phyloP scores from a whole-genome alignment of 176 grass and related monocot genomes.

The Metroxylon sagu region DNA sequence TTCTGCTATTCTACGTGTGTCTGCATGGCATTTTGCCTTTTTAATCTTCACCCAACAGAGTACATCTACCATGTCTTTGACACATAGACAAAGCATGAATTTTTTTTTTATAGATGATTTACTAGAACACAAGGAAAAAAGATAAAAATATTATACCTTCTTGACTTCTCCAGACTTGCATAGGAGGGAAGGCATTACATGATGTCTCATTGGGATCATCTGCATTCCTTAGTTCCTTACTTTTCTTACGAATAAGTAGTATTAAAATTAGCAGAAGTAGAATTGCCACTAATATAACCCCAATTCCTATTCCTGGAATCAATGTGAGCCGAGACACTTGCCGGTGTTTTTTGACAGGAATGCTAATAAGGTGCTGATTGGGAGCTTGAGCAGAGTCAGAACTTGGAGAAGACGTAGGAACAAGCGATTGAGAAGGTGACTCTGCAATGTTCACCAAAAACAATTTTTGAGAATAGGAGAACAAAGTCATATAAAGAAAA shows the following conservation, averaged over 20 bases:
- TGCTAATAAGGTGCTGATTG: constrained; percentile 30
- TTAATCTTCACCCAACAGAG: no score
- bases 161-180: constrained; percentile 56
- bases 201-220: constrained; percentile 36
- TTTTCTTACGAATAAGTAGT: constrained; percentile 78
- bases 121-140: not conserved
- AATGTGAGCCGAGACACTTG: constrained; percentile 49
- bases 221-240: constrained; percentile 47
- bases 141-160: constrained; percentile 44
- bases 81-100: no score
- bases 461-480: not conserved
- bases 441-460: constrained; percentile 27
- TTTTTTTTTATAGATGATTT: not conserved
- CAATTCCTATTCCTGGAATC: constrained; percentile 90
- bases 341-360: constrained; percentile 27
- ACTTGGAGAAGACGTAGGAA: constrained; percentile 55
- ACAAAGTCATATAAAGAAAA: no score
- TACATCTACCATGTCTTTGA: no score
- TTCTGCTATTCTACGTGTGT: no score
- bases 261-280: constrained; percentile 56
- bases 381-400: constrained; percentile 32
- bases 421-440: constrained; percentile 38
- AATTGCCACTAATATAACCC: constrained; percentile 59
- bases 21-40: no score
- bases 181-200: constrained; percentile 42